These are phyloP conservation scores for Cyclotella atomus DNA, from an alignment of 108 stramenopile species.

Conservation along the genomic window DNA sequence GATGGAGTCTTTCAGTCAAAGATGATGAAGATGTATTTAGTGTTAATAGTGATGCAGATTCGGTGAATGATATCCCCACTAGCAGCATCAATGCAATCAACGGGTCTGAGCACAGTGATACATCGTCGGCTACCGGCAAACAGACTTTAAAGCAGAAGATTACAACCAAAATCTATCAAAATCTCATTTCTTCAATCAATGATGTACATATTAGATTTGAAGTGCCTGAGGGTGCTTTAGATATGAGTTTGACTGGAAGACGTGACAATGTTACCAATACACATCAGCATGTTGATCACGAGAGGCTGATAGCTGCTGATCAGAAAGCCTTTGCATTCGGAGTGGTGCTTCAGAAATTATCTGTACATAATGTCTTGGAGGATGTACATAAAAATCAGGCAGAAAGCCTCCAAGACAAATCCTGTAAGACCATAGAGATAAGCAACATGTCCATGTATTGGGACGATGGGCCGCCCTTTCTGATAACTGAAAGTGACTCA, in stretches of 20 bases:
- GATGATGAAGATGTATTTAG: constrained; percentile 2
- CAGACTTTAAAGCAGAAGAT: constrained; percentile 60
- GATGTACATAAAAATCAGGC: not conserved
- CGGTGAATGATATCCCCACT: not conserved
- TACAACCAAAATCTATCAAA: constrained; percentile 69
- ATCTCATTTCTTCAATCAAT: constrained; percentile 66
- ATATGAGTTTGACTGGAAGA: constrained; percentile 7
- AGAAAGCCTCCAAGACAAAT: constrained; percentile 49
- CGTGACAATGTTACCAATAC: constrained; percentile 18
- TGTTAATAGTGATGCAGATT: not conserved
- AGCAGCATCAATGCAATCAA: not conserved
- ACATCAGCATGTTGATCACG: not conserved
- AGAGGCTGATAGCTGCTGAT: constrained; percentile 32
- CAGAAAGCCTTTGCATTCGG: constrained; percentile 81
- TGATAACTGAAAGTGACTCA: constrained; percentile 71
- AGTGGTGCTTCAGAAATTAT: constrained; percentile 55
- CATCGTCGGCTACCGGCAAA: constrained; percentile 24
- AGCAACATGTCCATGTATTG: constrained; percentile 73
- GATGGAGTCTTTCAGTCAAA: constrained; percentile 18
- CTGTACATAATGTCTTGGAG: constrained; percentile 53
- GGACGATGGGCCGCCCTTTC: constrained; percentile 74
- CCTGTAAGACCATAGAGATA: constrained; percentile 60
- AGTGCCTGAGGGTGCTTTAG: constrained; percentile 69
- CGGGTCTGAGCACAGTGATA: not conserved
- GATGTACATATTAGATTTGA: constrained; percentile 84